A percentile compares a stretch with the other conserved stretches of the same genome.
Conservation (phyloP, 2,329 filamentous ascomycete genomes). For the Cordyceps javanica region DNA sequence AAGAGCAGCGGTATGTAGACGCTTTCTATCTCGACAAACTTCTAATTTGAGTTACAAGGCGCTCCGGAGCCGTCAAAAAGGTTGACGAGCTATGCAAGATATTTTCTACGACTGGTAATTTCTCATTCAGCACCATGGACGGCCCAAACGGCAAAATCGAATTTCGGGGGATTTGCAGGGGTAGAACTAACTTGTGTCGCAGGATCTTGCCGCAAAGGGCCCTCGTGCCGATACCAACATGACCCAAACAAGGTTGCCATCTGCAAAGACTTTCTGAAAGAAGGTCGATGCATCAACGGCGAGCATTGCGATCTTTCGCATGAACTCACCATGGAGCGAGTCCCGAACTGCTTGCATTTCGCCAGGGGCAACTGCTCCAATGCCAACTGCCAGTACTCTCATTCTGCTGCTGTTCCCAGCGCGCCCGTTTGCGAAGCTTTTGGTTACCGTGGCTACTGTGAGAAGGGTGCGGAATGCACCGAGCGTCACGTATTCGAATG, state of each 20-base stretch:
- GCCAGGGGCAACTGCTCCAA: constrained; percentile 87
- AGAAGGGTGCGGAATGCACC: constrained; percentile 68
- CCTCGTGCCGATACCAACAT: constrained; percentile 73
- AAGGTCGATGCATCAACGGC: constrained; percentile 70
- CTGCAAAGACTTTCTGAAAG: constrained; percentile 81
- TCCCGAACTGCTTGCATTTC: constrained; percentile 84
- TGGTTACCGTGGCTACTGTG: constrained; percentile 82
- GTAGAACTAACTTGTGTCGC: constrained; percentile 38
- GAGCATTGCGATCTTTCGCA: constrained; percentile 86
- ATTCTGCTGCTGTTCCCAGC: constrained; percentile 69
- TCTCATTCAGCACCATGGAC: constrained; percentile 29
- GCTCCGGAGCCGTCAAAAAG: constrained; percentile 56
- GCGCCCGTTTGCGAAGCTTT: constrained; percentile 81
- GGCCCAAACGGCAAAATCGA: constrained; percentile 12
- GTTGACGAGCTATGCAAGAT: constrained; percentile 67
- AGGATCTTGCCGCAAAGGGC: constrained; percentile 84
- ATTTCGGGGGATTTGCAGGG: constrained; percentile 11
- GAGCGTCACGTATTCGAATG: constrained; percentile 90
- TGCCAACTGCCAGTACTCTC: constrained; percentile 76
- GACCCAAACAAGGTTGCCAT: constrained; percentile 81
- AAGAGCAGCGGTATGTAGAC: constrained; percentile 64
- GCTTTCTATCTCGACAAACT: constrained; percentile 18
- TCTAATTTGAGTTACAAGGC: constrained; percentile 38
- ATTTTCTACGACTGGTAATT: constrained; percentile 64
- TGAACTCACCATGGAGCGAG: constrained; percentile 74